phyloP scores from a whole-genome alignment of 2,329 filamentous ascomycete species.

The Beauveria sp. region DNA sequence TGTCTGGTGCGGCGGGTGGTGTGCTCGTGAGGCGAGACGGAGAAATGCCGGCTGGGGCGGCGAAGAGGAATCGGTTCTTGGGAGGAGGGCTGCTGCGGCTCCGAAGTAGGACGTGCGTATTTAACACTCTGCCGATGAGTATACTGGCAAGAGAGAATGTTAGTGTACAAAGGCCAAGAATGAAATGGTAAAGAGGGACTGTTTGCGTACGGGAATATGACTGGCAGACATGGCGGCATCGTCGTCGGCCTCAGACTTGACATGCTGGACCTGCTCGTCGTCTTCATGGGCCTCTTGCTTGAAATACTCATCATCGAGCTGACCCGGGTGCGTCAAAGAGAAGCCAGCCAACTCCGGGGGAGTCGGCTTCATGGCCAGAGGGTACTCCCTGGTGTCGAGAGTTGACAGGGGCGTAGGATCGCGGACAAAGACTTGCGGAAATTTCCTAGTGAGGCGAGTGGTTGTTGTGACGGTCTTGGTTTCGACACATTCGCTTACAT shows the following conservation, averaged over 20 bases:
- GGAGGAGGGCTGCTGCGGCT: not conserved
- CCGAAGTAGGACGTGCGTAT: not conserved
- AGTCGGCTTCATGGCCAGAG: conserved; percentile 74
- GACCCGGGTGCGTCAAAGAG: conserved; percentile 33
- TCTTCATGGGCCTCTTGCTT: conserved; percentile 19
- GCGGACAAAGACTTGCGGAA: conserved; percentile 75
- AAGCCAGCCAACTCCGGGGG: conserved; percentile 72
- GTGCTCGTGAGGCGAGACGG: conserved; percentile 27
- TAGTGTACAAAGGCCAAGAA: not conserved
- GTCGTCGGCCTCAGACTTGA: conserved; percentile 12
- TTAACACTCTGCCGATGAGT: not conserved
- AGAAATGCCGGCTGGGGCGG: conserved; percentile 23
- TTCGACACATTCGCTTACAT: conserved; percentile 58
- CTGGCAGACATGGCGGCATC: not conserved
- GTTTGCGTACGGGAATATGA: not conserved
- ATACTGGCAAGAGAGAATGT: not conserved
- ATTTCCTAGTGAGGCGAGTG: conserved; percentile 77
- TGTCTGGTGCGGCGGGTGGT: conserved; percentile 24
- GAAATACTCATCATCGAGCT: not conserved
- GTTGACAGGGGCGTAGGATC: conserved; percentile 62
- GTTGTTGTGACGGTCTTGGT: conserved; percentile 79
- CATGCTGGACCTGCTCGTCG: conserved; percentile 14
- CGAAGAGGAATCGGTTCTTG: conserved; percentile 9
- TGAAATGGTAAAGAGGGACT: not conserved
- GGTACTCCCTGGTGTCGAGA: conserved; percentile 84